Percentiles rank a stretch among this genome's conserved stretches.
Conservation (phyloP, 768 basidiomycete species). For the Lepiota brunneoincarnata region DNA sequence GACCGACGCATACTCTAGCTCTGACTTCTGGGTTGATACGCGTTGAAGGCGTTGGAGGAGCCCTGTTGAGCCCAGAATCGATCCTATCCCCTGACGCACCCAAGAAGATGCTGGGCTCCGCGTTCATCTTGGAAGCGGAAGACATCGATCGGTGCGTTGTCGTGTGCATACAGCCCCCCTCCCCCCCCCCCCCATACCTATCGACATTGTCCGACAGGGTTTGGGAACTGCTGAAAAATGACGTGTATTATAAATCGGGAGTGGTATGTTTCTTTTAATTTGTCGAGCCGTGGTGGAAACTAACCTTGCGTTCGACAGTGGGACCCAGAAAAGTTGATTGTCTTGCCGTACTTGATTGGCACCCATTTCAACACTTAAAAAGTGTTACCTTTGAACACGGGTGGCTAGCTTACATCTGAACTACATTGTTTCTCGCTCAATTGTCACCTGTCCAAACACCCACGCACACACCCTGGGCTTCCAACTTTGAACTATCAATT, state of each 20-base stretch:
- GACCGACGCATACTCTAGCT: not conserved
- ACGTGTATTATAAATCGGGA: conserved; percentile 40
- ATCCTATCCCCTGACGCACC: conserved; percentile 39
- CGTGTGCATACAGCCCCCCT: conserved; percentile 14
- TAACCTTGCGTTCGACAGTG: conserved; percentile 35
- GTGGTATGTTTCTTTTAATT: conserved; percentile 29
- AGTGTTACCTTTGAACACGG: not conserved
- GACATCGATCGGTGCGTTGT: conserved; percentile 43
- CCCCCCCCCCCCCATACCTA: not conserved
- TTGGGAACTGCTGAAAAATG: conserved; percentile 34
- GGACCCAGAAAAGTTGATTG: conserved; percentile 53
- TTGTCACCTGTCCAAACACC: too few relatives aligned
- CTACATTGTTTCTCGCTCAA: too few relatives aligned
- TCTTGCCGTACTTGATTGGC: conserved; percentile 43
- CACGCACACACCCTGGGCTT: too few relatives aligned
- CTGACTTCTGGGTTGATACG: not conserved
- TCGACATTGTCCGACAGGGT: conserved; percentile 26
- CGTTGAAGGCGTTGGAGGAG: conserved; percentile 52
- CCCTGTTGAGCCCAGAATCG: conserved; percentile 57
- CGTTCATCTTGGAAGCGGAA: conserved; percentile 52
- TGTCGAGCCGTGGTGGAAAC: not conserved
- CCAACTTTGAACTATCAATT: too few relatives aligned
- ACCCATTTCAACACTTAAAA: conserved; percentile 18
- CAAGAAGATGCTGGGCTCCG: conserved; percentile 61
- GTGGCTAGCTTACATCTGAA: not conserved